Conservation (phyloP, 1,139 yeast genomes). For the Meyerozyma guilliermondii region DNA sequence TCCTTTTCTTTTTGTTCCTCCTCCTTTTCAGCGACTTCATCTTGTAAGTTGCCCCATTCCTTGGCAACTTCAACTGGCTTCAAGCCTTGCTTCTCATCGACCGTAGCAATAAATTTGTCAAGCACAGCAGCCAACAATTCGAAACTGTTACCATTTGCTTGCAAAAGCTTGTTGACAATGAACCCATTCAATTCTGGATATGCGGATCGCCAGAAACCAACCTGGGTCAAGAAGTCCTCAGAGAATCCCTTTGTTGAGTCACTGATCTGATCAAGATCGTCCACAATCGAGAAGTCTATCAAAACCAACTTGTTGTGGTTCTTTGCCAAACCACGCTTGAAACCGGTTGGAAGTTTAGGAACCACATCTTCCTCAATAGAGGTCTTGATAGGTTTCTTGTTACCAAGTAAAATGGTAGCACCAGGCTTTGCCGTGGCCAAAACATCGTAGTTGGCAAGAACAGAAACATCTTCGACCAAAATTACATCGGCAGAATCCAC, state of each 20-base stretch:
- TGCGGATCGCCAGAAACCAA: conserved; percentile 73
- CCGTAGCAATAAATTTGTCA: conserved; percentile 57
- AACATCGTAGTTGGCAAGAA: conserved; percentile 57
- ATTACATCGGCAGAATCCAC: conserved; percentile 60
- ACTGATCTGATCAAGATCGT: conserved; percentile 37
- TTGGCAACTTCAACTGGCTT: conserved; percentile 40
- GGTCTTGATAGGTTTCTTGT: conserved; percentile 35
- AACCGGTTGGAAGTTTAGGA: conserved; percentile 44
- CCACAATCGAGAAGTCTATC: conserved; percentile 58
- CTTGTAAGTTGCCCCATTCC: conserved; percentile 36
- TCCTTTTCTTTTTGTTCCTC: conserved; percentile 13
- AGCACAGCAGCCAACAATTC: conserved; percentile 82
- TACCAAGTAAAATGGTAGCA: conserved; percentile 51
- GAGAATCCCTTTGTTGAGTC: conserved; percentile 77
- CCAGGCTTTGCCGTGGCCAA: conserved; percentile 54
- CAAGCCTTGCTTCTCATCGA: conserved; percentile 43
- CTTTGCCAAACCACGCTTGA: conserved; percentile 51
- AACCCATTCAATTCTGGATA: conserved; percentile 61
- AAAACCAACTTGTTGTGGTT: conserved; percentile 49
- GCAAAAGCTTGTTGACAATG: conserved; percentile 73
- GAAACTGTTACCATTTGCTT: conserved; percentile 76
- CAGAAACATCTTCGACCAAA: conserved; percentile 52
- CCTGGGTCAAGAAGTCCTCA: conserved; percentile 58
- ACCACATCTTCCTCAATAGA: conserved; percentile 41
- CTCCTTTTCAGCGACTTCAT: conserved; percentile 14